These are phyloP conservation scores for Pharus latifolius DNA, from an alignment of 176 grass and related monocot genomes.

Conservation along the genomic window DNA sequence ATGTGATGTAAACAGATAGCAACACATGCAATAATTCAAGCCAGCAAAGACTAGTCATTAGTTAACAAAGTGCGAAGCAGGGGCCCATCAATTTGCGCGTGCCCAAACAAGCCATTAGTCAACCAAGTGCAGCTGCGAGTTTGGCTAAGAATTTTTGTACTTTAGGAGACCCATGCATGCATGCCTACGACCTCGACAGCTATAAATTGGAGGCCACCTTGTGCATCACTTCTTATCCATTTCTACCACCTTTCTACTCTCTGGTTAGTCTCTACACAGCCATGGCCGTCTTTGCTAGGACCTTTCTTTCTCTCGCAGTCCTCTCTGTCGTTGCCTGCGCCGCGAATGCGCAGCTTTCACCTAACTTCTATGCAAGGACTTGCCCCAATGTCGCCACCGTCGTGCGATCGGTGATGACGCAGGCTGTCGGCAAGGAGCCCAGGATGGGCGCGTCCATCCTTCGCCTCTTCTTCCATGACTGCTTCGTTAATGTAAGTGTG, in stretches of 20 bases:
- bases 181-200: neutral
- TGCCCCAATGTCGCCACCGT: slow-evolving; percentile 49
- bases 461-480: slow-evolving; percentile 42
- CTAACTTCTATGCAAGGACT: slow-evolving; percentile 46
- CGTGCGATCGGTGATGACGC: slow-evolving; percentile 45
- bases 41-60: neutral
- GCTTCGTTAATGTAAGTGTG: slow-evolving; percentile 18
- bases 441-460: slow-evolving; percentile 69
- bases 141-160: slow-evolving; percentile 4
- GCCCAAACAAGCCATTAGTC: neutral
- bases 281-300: slow-evolving; percentile 21
- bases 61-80: neutral
- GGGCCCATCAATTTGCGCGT: neutral
- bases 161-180: neutral
- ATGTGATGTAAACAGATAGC: too few species aligned
- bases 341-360: slow-evolving; percentile 31
- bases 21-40: neutral
- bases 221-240: neutral
- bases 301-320: slow-evolving; percentile 6
- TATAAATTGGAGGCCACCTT: slow-evolving; percentile 8
- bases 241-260: neutral
- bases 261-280: neutral
- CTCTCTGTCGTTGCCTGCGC: neutral
- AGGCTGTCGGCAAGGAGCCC: slow-evolving; percentile 38
- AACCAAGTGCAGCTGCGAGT: slow-evolving; percentile 21